Evolutionary conservation across 805 yeast genomes (phyloP).

Genomic region (Candida sanyiensis): DNA sequence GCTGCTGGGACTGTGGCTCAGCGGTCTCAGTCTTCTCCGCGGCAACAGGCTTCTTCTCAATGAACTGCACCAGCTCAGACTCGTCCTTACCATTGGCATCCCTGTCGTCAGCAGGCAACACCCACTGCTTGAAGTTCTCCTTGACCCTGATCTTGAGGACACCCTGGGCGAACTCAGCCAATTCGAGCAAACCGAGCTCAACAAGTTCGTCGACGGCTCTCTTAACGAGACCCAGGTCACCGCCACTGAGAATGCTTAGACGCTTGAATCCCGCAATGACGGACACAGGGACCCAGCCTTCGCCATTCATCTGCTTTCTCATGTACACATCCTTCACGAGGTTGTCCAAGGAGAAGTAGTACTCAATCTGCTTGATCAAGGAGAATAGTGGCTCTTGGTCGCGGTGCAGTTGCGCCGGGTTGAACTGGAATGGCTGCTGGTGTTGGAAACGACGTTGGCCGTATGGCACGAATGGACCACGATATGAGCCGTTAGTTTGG

Average conservation of each 20-base stretch:
- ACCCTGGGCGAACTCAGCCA: conserved; percentile 32
- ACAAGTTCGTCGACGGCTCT: conserved; percentile 48
- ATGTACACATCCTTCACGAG: conserved; percentile 77
- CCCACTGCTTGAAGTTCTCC: conserved; percentile 59
- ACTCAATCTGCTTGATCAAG: conserved; percentile 61
- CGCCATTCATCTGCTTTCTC: conserved; percentile 71
- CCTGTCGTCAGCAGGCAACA: conserved; percentile 51
- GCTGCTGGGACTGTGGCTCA: conserved; percentile 6
- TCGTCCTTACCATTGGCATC: conserved; percentile 42
- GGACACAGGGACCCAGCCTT: conserved; percentile 65
- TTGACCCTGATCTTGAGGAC: conserved; percentile 58
- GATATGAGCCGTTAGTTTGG: conserved; percentile 6
- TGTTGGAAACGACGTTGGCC: conserved; percentile 14
- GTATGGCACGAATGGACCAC: conserved; percentile 9
- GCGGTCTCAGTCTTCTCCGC: conserved; percentile 4
- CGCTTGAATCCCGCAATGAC: conserved; percentile 70
- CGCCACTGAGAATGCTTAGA: conserved; percentile 58
- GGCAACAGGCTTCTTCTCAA: conserved; percentile 15
- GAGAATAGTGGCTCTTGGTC: conserved; percentile 20
- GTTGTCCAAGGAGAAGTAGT: conserved; percentile 86
- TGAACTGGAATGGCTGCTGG: conserved; percentile 7
- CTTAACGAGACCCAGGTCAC: conserved; percentile 45
- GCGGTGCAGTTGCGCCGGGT: conserved; percentile 8
- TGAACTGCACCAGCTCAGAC: conserved; percentile 19
- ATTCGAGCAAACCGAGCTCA: conserved; percentile 30